Evolutionary conservation across 768 basidiomycete genomes (phyloP).

Genomic region (Filobasidium wieringae): DNA sequence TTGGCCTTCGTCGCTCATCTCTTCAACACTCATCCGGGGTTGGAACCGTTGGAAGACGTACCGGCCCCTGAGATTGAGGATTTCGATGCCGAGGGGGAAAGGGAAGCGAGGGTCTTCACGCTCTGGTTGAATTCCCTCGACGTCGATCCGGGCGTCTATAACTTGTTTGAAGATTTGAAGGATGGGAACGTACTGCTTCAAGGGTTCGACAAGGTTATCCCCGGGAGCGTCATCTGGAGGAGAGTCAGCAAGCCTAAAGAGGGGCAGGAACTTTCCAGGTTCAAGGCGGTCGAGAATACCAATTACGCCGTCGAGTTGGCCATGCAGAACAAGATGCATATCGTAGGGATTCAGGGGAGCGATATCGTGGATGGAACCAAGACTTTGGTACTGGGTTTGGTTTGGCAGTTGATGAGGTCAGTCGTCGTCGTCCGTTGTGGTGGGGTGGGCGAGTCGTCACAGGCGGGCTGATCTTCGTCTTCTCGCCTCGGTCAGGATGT

Average conservation of each 20-base stretch:
- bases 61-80: constrained; percentile 92
- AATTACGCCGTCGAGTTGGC: constrained; percentile 91
- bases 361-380: constrained; percentile 90
- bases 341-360: constrained; percentile 94
- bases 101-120: constrained; percentile 94
- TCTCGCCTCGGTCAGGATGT: constrained; percentile 43
- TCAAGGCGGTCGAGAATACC: constrained; percentile 97
- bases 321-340: constrained; percentile 81
- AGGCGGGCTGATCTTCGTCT: background rate
- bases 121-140: constrained; percentile 96
- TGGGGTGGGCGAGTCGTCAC: too few relatives aligned
- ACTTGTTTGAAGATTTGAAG: constrained; percentile 89
- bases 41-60: constrained; percentile 85
- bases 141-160: constrained; percentile 91
- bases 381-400: constrained; percentile 86
- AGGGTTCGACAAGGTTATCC: constrained; percentile 90
- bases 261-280: constrained; percentile 71
- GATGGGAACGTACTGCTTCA: constrained; percentile 81
- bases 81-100: constrained; percentile 97
- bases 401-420: constrained; percentile 95
- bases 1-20: constrained; percentile 90
- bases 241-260: constrained; percentile 87
- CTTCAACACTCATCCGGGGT: constrained; percentile 93
- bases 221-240: constrained; percentile 86
- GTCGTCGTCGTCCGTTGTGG: constrained; percentile 20